Conservation (phyloP, 345 rosid species). For the Triadica sebifera region DNA sequence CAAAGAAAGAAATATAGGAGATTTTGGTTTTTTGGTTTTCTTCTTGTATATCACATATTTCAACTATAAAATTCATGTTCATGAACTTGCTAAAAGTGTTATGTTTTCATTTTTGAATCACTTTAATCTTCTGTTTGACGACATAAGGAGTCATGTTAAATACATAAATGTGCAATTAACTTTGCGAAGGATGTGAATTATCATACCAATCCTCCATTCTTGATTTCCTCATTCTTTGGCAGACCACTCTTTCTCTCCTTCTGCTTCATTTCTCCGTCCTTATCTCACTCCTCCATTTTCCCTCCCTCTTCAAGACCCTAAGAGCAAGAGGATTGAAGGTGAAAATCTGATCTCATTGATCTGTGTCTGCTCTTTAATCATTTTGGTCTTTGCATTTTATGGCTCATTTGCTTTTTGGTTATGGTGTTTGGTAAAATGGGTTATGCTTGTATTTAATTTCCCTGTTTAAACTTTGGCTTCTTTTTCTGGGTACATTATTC, state of each 20-base stretch:
- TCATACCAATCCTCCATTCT: no score
- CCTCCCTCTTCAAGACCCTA: background rate
- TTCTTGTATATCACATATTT: no score
- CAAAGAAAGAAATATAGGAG: background rate
- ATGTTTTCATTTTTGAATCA: no score
- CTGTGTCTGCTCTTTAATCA: background rate
- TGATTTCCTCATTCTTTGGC: background rate
- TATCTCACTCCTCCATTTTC: background rate
- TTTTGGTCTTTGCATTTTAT: background rate
- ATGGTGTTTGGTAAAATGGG: background rate
- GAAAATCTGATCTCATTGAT: background rate
- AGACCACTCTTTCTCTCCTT: background rate
- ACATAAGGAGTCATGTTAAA: no score
- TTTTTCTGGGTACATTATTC: background rate
- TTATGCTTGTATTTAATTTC: background rate
- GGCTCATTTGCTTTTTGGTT: background rate
- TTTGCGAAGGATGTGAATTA: no score
- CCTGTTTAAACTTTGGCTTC: background rate
- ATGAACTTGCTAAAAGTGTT: no score
- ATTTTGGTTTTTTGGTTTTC: background rate
- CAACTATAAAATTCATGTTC: no score
- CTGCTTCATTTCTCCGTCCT: background rate
- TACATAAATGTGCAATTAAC: no score
- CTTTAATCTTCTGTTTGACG: no score
- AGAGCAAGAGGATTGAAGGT: background rate